Evolutionary conservation across 2,329 filamentous ascomycete species (phyloP).

Genomic region (Nectriaceae sp.): DNA sequence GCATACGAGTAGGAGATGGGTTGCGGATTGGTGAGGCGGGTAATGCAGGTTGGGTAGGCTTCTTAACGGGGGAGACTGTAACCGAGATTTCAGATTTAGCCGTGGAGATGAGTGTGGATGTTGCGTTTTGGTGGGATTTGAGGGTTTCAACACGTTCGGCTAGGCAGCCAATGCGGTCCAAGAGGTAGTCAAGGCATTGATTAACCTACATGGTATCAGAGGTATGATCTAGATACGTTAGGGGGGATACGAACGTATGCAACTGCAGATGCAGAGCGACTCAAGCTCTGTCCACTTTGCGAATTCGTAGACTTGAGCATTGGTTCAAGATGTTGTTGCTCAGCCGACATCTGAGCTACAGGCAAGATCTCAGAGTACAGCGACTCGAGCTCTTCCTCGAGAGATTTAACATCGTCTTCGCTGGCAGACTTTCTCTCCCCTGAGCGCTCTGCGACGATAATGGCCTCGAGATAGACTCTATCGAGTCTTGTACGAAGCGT

Average conservation of each 20-base stretch:
- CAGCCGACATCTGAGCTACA: constrained; percentile 70
- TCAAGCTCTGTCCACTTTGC: constrained; percentile 45
- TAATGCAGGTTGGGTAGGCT: constrained; percentile 21
- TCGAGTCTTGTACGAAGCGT: constrained; percentile 56
- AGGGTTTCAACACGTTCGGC: constrained; percentile 44
- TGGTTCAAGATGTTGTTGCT: constrained; percentile 67
- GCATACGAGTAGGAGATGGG: constrained; percentile 38
- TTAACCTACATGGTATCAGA: constrained; percentile 45
- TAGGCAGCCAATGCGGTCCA: constrained; percentile 48
- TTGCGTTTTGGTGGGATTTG: constrained; percentile 47
- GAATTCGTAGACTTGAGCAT: constrained; percentile 50
- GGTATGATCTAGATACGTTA: fast-evolving
- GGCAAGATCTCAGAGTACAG: constrained; percentile 69
- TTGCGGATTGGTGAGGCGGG: constrained; percentile 39
- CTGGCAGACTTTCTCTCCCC: constrained; percentile 29
- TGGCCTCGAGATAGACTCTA: constrained; percentile 54
- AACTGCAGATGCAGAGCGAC: constrained; percentile 48
- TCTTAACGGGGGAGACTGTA: constrained; percentile 21
- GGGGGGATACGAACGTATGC: constrained; percentile 47
- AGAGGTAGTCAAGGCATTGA: constrained; percentile 53
- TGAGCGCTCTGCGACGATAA: constrained; percentile 33
- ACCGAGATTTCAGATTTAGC: constrained; percentile 46
- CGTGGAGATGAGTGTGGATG: constrained; percentile 40
- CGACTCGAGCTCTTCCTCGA: constrained; percentile 68
- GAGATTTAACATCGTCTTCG: constrained; percentile 46